A percentile compares a stretch with the other conserved stretches of the same genome.
phyloP scores from a whole-genome alignment of 164 flowering plant genomes.

The Aristolochia fimbriata region DNA sequence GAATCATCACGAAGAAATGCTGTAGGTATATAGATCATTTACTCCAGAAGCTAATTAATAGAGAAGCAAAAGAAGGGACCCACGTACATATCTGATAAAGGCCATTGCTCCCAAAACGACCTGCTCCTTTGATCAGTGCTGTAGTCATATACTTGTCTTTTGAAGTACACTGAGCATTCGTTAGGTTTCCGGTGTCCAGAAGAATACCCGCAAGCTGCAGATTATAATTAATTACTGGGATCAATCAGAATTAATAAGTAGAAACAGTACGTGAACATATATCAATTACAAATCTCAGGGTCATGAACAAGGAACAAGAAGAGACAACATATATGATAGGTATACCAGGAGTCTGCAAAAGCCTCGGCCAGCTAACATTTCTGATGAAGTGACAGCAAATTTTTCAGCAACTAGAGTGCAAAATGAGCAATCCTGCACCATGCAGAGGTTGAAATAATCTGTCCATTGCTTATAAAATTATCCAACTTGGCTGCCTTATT shows the following conservation, averaged over 20 bases:
- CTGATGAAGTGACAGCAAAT: slow-evolving; percentile 36
- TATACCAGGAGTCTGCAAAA: slow-evolving; percentile 69
- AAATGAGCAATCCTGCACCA: slow-evolving; percentile 49
- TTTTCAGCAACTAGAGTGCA: slow-evolving; percentile 63
- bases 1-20: neutral
- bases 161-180: slow-evolving; percentile 29
- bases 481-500: too few species aligned
- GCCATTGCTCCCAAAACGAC: slow-evolving; percentile 61
- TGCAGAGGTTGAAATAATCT: slow-evolving; percentile 6
- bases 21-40: too few species aligned
- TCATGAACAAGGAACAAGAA: neutral
- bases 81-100: slow-evolving; percentile 48
- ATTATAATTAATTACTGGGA: slow-evolving; percentile 3
- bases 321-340: too few species aligned
- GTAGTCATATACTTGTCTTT: slow-evolving; percentile 68
- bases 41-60: neutral
- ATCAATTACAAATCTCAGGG: too few species aligned
- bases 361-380: slow-evolving; percentile 44
- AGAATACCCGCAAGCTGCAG: slow-evolving; percentile 63
- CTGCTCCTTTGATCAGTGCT: slow-evolving; percentile 56
- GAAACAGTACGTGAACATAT: too few species aligned
- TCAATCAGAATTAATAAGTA: neutral
- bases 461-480: too few species aligned
- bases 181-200: slow-evolving; percentile 47
- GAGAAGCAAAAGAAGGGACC: neutral